These are phyloP conservation scores for Aspergillus taichungensis DNA, from an alignment of 495 filamentous ascomycete genomes.

Conservation along the genomic window DNA sequence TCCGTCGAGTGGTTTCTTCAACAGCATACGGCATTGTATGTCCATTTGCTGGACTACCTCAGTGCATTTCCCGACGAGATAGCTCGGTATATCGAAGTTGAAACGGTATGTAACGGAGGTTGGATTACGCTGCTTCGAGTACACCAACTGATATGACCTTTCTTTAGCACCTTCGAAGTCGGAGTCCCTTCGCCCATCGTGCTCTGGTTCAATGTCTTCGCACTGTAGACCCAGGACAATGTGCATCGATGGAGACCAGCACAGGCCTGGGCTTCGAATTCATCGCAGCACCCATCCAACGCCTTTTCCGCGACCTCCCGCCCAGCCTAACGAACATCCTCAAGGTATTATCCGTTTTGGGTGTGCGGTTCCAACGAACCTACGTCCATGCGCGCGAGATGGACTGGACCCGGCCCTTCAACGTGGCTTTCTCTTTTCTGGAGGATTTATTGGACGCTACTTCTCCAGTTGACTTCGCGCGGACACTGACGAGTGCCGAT, in stretches of 20 bases:
- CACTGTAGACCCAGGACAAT: constrained; percentile 13
- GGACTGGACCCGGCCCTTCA: constrained; percentile 26
- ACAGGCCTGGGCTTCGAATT: constrained; percentile 26
- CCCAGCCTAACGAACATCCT: constrained; percentile 24
- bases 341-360: constrained; percentile 28
- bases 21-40: constrained; percentile 32
- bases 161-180: constrained; percentile 23
- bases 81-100: constrained; percentile 24
- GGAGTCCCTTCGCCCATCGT: constrained; percentile 34
- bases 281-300: constrained; percentile 31
- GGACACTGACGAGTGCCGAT: constrained; percentile 19
- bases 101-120: constrained; percentile 20
- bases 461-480: constrained; percentile 24
- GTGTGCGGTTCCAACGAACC: constrained; percentile 24
- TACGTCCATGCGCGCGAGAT: constrained; percentile 30
- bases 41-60: constrained; percentile 28
- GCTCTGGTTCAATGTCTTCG: constrained; percentile 22
- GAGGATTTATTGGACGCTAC: constrained; percentile 25
- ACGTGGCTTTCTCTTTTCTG: constrained; percentile 23
- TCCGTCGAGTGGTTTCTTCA: constrained; percentile 35
- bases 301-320: constrained; percentile 23
- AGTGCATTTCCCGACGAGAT: constrained; percentile 27
- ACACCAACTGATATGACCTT: background rate
- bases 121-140: background rate
- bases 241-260: background rate